Conservation (phyloP, 2,329 filamentous ascomycete genomes). For the Fusarium coffeatum region DNA sequence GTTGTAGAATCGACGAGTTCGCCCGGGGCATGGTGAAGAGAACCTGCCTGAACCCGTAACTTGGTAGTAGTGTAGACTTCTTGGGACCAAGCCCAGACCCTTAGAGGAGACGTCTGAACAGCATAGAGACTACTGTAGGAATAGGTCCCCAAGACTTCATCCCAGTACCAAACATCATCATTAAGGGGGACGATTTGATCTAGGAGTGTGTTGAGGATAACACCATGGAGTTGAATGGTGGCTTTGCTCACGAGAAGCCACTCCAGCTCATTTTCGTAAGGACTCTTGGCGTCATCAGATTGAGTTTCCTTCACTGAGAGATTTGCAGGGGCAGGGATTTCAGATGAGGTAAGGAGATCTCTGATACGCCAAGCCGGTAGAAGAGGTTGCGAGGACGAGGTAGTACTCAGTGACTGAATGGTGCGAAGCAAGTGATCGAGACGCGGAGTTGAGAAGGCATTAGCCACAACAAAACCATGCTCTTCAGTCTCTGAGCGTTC, state of each 20-base stretch:
- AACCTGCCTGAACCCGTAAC: conserved; percentile 55
- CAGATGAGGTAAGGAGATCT: conserved; percentile 71
- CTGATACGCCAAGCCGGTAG: conserved; percentile 71
- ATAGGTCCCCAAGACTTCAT: conserved; percentile 83
- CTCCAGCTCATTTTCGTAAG: conserved; percentile 82
- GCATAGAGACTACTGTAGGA: conserved; percentile 84
- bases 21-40: conserved; percentile 45
- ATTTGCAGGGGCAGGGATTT: conserved; percentile 60
- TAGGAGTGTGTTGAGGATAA: conserved; percentile 79
- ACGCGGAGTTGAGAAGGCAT: conserved; percentile 63
- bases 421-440: conserved; percentile 73
- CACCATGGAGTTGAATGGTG: conserved; percentile 88
- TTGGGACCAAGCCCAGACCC: conserved; percentile 77
- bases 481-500: conserved; percentile 54
- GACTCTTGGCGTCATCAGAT: conserved; percentile 51
- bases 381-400: conserved; percentile 71
- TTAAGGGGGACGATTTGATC: conserved; percentile 85
- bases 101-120: conserved; percentile 83
- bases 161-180: conserved; percentile 96
- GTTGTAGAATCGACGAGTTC: conserved; percentile 53
- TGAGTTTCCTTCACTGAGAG: conserved; percentile 45
- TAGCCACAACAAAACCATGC: conserved; percentile 51
- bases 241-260: conserved; percentile 94
- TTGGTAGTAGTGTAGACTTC: conserved; percentile 75
- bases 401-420: conserved; percentile 77